Evolutionary conservation across 202 grass and related monocot genomes (phyloP).

Genomic region (Saccharum hybrid): DNA sequence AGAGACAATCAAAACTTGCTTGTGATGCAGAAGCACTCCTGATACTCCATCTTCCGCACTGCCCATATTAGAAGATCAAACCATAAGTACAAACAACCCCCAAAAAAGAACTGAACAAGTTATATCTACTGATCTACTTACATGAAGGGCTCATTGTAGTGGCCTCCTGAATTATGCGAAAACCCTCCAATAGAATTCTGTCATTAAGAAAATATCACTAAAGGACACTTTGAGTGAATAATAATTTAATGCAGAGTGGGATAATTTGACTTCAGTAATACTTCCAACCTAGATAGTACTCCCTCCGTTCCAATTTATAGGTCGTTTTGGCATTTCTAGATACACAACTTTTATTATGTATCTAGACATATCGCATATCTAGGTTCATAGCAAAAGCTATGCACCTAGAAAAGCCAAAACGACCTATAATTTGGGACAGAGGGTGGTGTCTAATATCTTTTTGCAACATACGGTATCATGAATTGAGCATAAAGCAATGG

Average conservation of each 20-base stretch:
- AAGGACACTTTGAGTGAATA: constrained; percentile 17
- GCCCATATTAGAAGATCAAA: constrained; percentile 45
- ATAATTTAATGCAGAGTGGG: background rate
- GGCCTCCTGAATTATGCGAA: constrained; percentile 92
- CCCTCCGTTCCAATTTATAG: too few species aligned
- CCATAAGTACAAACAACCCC: constrained; percentile 22
- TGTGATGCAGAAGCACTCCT: constrained; percentile 99
- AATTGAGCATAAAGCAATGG: constrained; percentile 4
- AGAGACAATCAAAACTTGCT: constrained; percentile 55
- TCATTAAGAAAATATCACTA: constrained; percentile 41
- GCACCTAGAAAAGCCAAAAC: background rate
- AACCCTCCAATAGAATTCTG: constrained; percentile 99
- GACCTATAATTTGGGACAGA: background rate
- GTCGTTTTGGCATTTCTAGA: too few species aligned
- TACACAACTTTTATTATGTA: too few species aligned
- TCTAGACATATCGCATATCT: too few species aligned
- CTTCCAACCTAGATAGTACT: constrained; percentile 9
- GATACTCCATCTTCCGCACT: constrained; percentile 95
- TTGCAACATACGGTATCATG: background rate
- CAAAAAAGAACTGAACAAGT: constrained; percentile 3
- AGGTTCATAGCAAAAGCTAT: background rate
- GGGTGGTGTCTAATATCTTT: background rate
- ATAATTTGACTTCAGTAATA: constrained; percentile 4
- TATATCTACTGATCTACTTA: constrained; percentile 49
- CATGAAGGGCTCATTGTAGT: constrained; percentile 98